Evolutionary conservation across 805 yeast species (phyloP), one percentile per base, ranked within the genome.

Genomic region (Candida incommunis): DNA sequence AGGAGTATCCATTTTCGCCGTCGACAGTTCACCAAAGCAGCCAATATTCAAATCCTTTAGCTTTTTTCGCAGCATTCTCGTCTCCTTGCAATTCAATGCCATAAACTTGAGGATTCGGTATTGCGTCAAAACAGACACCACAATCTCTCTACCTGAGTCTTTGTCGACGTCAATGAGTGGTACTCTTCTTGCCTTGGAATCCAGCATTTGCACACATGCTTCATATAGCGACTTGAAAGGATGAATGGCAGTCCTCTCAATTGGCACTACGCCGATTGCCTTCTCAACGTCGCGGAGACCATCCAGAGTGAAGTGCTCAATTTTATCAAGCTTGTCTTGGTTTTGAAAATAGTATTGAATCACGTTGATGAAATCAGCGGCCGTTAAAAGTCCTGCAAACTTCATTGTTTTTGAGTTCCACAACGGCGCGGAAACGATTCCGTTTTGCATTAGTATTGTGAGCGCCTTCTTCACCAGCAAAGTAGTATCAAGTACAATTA

Each of bases 131-230:
- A 92, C 98, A 46, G 87, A 77, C 4, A 92, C 96, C 16, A 92
- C 96, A 56, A 92, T 87, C 62, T 92, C 97, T 56, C 96, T 71
- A 56, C 82, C 82, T 0, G 94, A 84, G 53, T 81, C 86, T 56
- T 86, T 95, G 61, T 92, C 96, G 60, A 82, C 82, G 61, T 92
- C 98, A 53, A 92, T 85, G 54, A 92, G 70, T 2, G 98, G 97
- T 47, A 92, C 84, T 64, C 98, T 76, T 61, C 96, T 74, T 3
- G 96, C 94, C 52, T 82, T 80, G 26, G 92, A 76, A 49, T 80
- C 80, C 50, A 86, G 71, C 95, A 92, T 90, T 66, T 80, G 80
- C 40, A 80, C 79, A 69, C 97, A 92, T 0, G 97, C 96, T 51
- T 90, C 95, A 61, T 81, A 86, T 46, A 92, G 67, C 2, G 92